Base-by-base conservation (phyloP, 306 rosid genomes). In the Malus fusca region DNA sequence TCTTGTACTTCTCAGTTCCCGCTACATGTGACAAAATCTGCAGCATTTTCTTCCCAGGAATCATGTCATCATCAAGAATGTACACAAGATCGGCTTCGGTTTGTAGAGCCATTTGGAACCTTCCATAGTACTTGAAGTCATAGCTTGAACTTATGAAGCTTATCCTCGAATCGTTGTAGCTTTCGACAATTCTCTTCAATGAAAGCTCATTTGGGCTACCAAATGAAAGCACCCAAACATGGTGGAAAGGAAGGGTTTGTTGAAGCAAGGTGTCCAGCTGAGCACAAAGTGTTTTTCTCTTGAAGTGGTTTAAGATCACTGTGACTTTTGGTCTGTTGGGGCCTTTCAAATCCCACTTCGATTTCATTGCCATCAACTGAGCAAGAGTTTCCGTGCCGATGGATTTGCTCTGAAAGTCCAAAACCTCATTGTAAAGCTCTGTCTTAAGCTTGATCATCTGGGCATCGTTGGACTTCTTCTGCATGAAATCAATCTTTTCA, bases 41-140 rank as follows among this genome's bases (percentile, higher is more conserved):
- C 31, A 95, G 75, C 99, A 95, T 95, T 84, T 87, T 92, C 83
- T 68, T 85, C 1, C 99, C 97, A 0, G 99, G 99, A 64, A 95
- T 95, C 97, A 95, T 92, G 82, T 92, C 99, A 73, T 95, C 99
- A 62, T 95, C 99, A 31, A 90, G 77, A 60, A 95, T 78, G 40
- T 95, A 95, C 3, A 92, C 98, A 26, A 95, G 83, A 80, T 95
- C 96, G 15, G 91, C 93, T 73, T 90, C 93, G 2, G 97, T 92
- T 80, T 95, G 97, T 25, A 92, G 79, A 48, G 99, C 97, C 88
- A 95, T 89, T 63, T 95, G 99, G 70, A 95, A 95, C 78, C 99
- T 88, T 60, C 99, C 99, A 58, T 95, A 95, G 92, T 95, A 95
- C 88, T 92, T 95, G 85, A 95, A 95, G 79, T 95, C 99, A 59